Evolutionary conservation across 129 eudicot genomes (phyloP), one percentile per base, ranked within the genome.

Genomic region (Mikania micrantha): DNA sequence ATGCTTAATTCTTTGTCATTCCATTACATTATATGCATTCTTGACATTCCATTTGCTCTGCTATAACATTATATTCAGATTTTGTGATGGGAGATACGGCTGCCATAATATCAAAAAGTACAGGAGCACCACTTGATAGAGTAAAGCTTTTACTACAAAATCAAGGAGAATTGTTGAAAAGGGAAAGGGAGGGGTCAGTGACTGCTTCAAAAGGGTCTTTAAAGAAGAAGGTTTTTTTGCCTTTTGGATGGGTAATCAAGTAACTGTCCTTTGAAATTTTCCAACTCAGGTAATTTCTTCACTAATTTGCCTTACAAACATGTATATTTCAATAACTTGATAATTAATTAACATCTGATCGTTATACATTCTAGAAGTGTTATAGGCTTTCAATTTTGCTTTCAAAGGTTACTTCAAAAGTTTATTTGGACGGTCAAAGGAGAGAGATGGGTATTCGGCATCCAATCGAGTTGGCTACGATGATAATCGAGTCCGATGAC

Each of bases 221-320:
- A 79, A 77, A 65, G 99, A 94, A 71, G 99, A 94, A 71, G 99
- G 99, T 9, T 38, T 83, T 5, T 66, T 83, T 39, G 82, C 99
- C 16, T 87, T 86, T 56, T 94, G 99, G 99, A 83, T 97, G 77
- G 99, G 99, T 71, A 83, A 94, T 74, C 99, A 94, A 74, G 99
- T 93, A 68, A 94, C 87, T 64, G 82, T 94, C 70, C 75, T 94
- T 45, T 83, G 99, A 9, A 89, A 94, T 72, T 94, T 94, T 47
- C 99, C 99, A 12, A 94, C 97, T 65, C 99, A 94, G 97, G 99
- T 87, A 69, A 28, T 3, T 19, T 21, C 35, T 52, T 80, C 66
- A 25, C 28, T 19, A 35, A 25, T 49, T 60, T 69, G 25, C 29
- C 9, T 60, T 65, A n/a, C 5, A 47, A 9, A 4, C 12, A 34